Evolutionary conservation across 768 basidiomycete species (phyloP), one percentile per base, ranked within the genome.

Genomic region (Russula emetica): DNA sequence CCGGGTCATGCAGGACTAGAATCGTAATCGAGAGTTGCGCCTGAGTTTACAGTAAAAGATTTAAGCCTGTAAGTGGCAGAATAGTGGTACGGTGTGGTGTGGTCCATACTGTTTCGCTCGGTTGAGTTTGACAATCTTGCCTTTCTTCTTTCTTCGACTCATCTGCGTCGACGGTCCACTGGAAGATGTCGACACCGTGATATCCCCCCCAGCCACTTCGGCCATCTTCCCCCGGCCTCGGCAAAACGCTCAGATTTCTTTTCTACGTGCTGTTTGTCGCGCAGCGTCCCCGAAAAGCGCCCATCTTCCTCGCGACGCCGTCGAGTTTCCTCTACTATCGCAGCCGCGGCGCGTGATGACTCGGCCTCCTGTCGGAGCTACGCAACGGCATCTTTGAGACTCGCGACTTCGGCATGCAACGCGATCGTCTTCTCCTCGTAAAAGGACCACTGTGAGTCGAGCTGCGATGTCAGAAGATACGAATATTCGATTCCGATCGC

Each of bases 401-500:
- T 80, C 18, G 72, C 77, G 6, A 89, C 73, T 68, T 87, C 81
- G 7, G 64, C 73, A 52, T 79, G 80, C 61, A 93, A 70, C 40
- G 84, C 83, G 20, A 75, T 70, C 9, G 80, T 81, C 70, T 92
- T 87, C 56, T 88, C 86, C 71, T 97, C 94, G 72, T 94, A 98
- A 71, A 87, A 94, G 38, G 82, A 82, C 11, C 97, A 78, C 78
- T 98, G 97, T 16, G 89, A 90, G 73, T 95, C 94, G 26, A 99
- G 80, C 72, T 98, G 95, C 8, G 88, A 88, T 0, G 92, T 92
- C 61, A 98, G 81, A 58, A 98, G 80, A 75, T 94, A 92, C 11
- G 93, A 93, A 73, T 98, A 98, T 75, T 98, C 96, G 64, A 98
- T 90, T 2, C 94, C 94, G 69, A 98, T 97, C 0, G 92, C 90